Conservation (phyloP, 768 basidiomycete genomes). For the Flagelloscypha sp. region DNA sequence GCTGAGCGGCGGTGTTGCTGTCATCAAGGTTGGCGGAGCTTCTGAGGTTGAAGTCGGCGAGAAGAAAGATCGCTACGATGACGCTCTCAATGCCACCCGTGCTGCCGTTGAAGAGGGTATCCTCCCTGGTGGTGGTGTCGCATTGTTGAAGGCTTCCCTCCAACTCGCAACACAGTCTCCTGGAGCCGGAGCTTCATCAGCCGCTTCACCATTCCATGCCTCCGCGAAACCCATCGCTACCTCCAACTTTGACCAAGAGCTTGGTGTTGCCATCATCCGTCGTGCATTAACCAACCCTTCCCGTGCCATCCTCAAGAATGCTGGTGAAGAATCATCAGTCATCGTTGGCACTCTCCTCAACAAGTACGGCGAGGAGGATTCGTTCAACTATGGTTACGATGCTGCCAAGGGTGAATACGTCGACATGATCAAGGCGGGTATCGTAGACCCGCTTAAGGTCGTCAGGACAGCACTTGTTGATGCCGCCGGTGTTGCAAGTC, state of each 20-base stretch:
- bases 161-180: conserved; percentile 53
- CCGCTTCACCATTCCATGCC: conserved; percentile 39
- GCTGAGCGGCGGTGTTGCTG: conserved; percentile 91
- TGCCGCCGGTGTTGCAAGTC: conserved; percentile 85
- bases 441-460: conserved; percentile 94
- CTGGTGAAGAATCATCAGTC: conserved; percentile 89
- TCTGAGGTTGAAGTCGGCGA: conserved; percentile 95
- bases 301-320: conserved; percentile 86
- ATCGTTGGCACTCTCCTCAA: conserved; percentile 81
- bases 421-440: conserved; percentile 91
- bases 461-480: conserved; percentile 90
- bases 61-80: conserved; percentile 99
- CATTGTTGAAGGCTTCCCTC: conserved; percentile 78
- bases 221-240: conserved; percentile 66
- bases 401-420: conserved; percentile 87
- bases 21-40: conserved; percentile 94
- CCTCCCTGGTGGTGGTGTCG: conserved; percentile 92
- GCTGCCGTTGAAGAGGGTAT: conserved; percentile 99
- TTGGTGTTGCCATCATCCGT: conserved; percentile 89
- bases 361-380: conserved; percentile 61
- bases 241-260: conserved; percentile 93
- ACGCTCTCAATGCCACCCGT: conserved; percentile 95
- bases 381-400: conserved; percentile 86
- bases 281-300: conserved; percentile 78
- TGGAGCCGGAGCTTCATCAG: conserved; percentile 35